Evolutionary conservation across 2,329 filamentous ascomycete genomes (phyloP).

Genomic region (Septoria linicola): DNA sequence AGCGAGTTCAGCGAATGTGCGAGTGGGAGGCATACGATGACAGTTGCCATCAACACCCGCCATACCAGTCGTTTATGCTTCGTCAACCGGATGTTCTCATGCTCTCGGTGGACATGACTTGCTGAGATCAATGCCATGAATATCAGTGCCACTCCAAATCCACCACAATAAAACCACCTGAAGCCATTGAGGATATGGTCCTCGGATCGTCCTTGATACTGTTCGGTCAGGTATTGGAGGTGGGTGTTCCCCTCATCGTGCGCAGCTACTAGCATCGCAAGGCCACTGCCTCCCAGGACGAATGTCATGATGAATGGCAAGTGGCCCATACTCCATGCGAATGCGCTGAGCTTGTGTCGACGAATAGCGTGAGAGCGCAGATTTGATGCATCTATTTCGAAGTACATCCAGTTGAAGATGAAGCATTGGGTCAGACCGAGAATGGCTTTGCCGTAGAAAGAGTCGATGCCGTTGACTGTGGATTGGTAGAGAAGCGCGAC

Average conservation of each 20-base stretch:
- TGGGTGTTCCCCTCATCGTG: slow-evolving; percentile 54
- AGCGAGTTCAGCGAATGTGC: slow-evolving; percentile 41
- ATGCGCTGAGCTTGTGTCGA: slow-evolving; percentile 44
- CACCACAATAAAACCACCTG: slow-evolving; percentile 65
- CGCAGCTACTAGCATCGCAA: slow-evolving; percentile 60
- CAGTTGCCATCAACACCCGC: slow-evolving; percentile 51
- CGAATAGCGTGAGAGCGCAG: slow-evolving; percentile 62
- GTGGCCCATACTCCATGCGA: slow-evolving; percentile 58
- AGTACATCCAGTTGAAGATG: slow-evolving; percentile 39
- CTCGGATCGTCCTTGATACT: slow-evolving; percentile 53
- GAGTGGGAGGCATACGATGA: slow-evolving; percentile 57
- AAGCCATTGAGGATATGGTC: slow-evolving; percentile 54
- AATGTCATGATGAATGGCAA: slow-evolving; percentile 64
- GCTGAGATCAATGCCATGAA: slow-evolving; percentile 57
- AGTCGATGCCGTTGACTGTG: slow-evolving; percentile 53
- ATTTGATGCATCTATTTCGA: slow-evolving; percentile 57
- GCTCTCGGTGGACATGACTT: slow-evolving; percentile 57
- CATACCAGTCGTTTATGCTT: slow-evolving; percentile 55
- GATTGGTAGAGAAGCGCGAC: slow-evolving; percentile 62
- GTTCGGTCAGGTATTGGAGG: slow-evolving; percentile 50
- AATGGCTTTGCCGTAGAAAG: slow-evolving; percentile 62
- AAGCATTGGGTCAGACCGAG: slow-evolving; percentile 37
- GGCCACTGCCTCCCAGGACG: slow-evolving; percentile 58
- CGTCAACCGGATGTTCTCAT: slow-evolving; percentile 50
- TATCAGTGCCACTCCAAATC: slow-evolving; percentile 56